Evolutionary conservation across 306 rosid genomes (phyloP), one percentile per base, ranked within the genome.

Genomic region (Cucurbita maxima): DNA sequence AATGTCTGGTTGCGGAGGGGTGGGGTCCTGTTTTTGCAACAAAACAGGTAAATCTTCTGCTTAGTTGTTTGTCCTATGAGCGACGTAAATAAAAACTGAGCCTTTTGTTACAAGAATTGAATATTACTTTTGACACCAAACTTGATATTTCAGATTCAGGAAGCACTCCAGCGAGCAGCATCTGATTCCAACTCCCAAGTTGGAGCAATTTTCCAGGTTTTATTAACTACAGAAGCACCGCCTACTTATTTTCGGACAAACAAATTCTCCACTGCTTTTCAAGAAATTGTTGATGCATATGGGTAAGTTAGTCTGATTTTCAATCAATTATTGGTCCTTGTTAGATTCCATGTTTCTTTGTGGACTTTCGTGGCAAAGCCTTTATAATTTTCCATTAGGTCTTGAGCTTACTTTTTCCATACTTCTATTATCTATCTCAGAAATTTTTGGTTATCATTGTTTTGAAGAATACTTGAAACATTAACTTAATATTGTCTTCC

Each of bases 1-100:
- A 93, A 77, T 93, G 98, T 85, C 90, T 93, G 10, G 98, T 93
- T 68, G 98, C 85, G 66, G 98, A 93, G 84, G 97, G 97, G 58
- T 93, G 98, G 98, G 85, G 97, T 85, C 98, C 98, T 62, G 73
- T 87, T 79, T 87, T 87, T 86, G 97, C 90, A 50, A 67, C 89
- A 79, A 87, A 87, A 77, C 94, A 88, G 98, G 98, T 88, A 80
- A 45, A 38, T 20, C 77, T 59, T 62, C 8, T 71, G 15, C 40
- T 0, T 69, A 48, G 19, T 63, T 71, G 4, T 14, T 15, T 15
- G 34, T 7, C 51, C 45, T 9, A 16, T 70, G 22, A 50, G 47
- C 59, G 34, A 16, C 16, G 34, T 34, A 51, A 70, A 70, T 70
- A 34, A 36, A 48, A 41, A 44, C 3, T 6, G 12, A 44, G 12